Conservation (phyloP, 108 stramenopile genomes). For the Nannochloropsis salina region DNA sequence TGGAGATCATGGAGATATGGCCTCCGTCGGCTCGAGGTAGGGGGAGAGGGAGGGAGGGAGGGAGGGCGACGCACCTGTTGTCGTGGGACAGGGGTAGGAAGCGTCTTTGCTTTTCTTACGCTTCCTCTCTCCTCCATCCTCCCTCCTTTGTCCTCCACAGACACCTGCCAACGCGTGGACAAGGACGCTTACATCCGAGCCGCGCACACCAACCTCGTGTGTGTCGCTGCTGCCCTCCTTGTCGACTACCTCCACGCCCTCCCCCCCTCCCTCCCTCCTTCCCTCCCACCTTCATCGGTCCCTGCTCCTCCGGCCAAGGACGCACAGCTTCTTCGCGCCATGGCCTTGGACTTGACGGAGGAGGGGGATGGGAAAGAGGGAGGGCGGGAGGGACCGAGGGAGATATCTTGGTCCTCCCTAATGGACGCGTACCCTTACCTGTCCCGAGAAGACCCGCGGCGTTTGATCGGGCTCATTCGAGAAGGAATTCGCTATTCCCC, state of each 20-base stretch:
- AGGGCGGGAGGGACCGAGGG: background rate
- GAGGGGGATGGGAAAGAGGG: background rate
- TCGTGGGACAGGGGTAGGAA: too few species aligned
- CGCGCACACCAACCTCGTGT: background rate
- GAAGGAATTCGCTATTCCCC: background rate
- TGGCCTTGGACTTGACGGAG: background rate
- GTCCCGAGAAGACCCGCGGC: background rate
- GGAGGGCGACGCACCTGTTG: too few species aligned
- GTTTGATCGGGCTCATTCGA: background rate
- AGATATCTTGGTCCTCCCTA: background rate
- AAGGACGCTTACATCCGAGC: background rate
- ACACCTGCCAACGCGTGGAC: background rate
- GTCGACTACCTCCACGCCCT: background rate
- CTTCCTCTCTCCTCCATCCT: background rate
- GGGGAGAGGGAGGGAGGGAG: background rate
- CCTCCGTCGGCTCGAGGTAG: background rate
- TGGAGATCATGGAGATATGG: conserved; percentile 3
- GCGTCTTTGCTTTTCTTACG: too few species aligned
- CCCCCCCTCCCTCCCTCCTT: background rate
- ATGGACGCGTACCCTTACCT: background rate
- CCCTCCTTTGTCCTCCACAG: background rate
- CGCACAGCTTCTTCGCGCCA: background rate
- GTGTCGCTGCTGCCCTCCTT: background rate
- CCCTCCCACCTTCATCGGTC: too few species aligned
- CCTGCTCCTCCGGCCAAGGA: too few species aligned